Base-by-base conservation (phyloP, 768 basidiomycete species). In the Suillus subluteus region DNA sequence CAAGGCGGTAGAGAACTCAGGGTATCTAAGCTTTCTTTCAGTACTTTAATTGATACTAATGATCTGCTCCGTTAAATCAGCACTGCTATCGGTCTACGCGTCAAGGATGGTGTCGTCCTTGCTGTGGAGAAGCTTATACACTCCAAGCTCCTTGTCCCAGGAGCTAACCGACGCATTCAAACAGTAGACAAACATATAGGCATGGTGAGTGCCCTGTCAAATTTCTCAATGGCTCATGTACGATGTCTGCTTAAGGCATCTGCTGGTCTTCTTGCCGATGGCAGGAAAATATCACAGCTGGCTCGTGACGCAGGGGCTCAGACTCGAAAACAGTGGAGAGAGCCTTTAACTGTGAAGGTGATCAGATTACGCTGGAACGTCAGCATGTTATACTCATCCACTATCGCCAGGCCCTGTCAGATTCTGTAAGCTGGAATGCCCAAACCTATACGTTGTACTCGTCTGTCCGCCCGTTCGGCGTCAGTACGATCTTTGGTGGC, bases 1-100 rank as follows among this genome's bases (percentile, higher is more conserved):
- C 82, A 99, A 99, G 80, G 97, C 98, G 15, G 98, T 99, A 68
- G 98, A 99, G 82, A 97, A 98, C 81, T 95, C 97, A 48, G 98
- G 98, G 93, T 96, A 77, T 68, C 86, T 73, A 2, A 46, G 48
- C 23, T 55, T 40, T 56, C 38, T 56, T 56, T 37, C 59, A 59
- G 18, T 21, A 43, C 59, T 61, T 11, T 8, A 21, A 30, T 32
- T 43, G 62, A 55, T 61, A 32, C 8, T 54, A 37, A 44, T 67
- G 50, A 44, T 58, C 40, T 37, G 64, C 52, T 62, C 35, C 40
- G 61, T 52, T 7, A 26, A 46, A 48, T 48, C 70, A 98, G 96
- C 55, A 98, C 98, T 65, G 95, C 91, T n/a, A 96, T 99, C 71
- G 98, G 96, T 41, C 83, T 99, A 54, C 88, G 94, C 76, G 93